Evolutionary conservation across 2,329 filamentous ascomycete species (phyloP), one percentile per base, ranked within the genome.

Genomic region (Sclerotinia trifoliorum): DNA sequence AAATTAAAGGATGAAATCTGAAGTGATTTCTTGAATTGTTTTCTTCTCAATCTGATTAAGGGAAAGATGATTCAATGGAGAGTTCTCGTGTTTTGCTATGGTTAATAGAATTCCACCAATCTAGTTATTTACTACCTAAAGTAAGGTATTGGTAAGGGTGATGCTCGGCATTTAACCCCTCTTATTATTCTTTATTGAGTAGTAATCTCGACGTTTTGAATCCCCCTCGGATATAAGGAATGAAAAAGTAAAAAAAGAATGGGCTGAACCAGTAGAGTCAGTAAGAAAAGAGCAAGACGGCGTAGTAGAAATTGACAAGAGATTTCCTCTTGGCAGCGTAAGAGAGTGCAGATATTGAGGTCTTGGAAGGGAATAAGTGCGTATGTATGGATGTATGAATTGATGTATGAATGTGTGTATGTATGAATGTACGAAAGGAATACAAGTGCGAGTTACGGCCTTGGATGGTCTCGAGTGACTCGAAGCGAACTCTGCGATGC

Each of bases 151-250:
- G 42, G 21, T 42, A 52, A 49, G 52, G 10, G 10, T 24, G 39
- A 24, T 66, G 54, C 54, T 51, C 32, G 44, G 32, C 64, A 48
- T 49, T 62, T 21, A 24, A 60, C 54, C 64, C 64, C 54, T 66
- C 64, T 66, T 66, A 66, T 64, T 54, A n/a, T 66, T 51, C 46
- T 44, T 48, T 51, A 26, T 61, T n/a, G 60, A 26, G 15, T 42
- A 17, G 58, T 49, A 42, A 42, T 15, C 44, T 61, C 42, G 55
- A 66, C 44, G 44, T 66, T 51, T 60, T 51, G 54, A 51, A 42
- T 3, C 32, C n/a, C 54, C 29, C 32, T 64, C 49, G 61, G 48
- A 55, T 29, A 54, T 44, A 64, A 44, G 49, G 51, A 32, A 54
- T n/a, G 26, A 19, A 21, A 3, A 39, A 54, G 29, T 24, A 39